A percentile compares a stretch with the other conserved stretches of the same genome.
Evolutionary conservation across 768 basidiomycete species (phyloP).

Genomic region (Amanita subjunquillea): DNA sequence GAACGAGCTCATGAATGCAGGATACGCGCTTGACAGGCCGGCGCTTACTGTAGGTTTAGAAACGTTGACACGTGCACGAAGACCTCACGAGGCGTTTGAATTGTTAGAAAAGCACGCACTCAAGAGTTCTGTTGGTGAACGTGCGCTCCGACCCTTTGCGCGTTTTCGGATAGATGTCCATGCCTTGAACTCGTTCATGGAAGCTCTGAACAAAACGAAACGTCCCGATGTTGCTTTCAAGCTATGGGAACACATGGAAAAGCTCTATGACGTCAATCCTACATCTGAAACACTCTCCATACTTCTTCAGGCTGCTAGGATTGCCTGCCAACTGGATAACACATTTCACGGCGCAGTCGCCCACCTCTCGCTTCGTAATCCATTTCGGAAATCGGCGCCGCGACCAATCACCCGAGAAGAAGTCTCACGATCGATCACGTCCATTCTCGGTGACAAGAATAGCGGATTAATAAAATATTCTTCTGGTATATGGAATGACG

Average conservation of each 20-base stretch:
- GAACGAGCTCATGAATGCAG: conserved; percentile 26
- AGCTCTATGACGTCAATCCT: conserved; percentile 47
- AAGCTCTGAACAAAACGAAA: conserved; percentile 33
- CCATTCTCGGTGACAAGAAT: conserved; percentile 16
- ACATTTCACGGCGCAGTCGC: conserved; percentile 40
- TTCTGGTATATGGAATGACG: conserved; percentile 34
- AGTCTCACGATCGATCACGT: conserved; percentile 17
- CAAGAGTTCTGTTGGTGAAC: neutral
- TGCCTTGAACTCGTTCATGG: conserved; percentile 34
- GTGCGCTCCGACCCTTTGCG: neutral
- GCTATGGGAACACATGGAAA: conserved; percentile 58
- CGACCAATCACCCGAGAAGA: conserved; percentile 11
- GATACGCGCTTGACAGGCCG: conserved; percentile 30
- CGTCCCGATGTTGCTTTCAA: conserved; percentile 57
- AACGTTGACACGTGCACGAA: conserved; percentile 31
- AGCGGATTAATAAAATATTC: conserved; percentile 16
- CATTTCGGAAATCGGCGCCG: conserved; percentile 15
- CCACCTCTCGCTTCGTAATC: conserved; percentile 27
- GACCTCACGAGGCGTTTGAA: conserved; percentile 36
- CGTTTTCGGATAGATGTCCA: conserved; percentile 15
- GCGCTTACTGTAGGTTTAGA: conserved; percentile 42
- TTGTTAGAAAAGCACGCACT: conserved; percentile 33
- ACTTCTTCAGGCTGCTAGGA: conserved; percentile 50
- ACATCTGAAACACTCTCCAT: conserved; percentile 46
- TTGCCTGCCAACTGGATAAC: conserved; percentile 40